A percentile compares a stretch with the other conserved stretches of the same genome.
Conservation (phyloP, 257 asterid species). For the Solanum ossicruentum region DNA sequence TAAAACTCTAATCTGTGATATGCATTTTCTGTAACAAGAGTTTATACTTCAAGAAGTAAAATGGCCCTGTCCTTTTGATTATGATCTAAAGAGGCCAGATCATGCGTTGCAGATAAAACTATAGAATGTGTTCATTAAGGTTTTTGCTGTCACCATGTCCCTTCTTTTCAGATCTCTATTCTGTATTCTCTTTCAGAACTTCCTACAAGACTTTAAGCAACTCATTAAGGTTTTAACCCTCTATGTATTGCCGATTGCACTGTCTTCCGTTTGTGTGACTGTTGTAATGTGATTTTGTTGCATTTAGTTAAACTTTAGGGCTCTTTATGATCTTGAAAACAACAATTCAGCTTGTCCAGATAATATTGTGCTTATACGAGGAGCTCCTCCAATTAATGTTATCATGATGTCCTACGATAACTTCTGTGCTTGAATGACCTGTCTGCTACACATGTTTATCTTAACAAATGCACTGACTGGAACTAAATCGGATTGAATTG, state of each 20-base stretch:
- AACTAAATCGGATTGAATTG: not conserved
- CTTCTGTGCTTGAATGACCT: not conserved
- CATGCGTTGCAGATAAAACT: not conserved
- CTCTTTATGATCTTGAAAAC: not conserved
- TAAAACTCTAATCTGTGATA: not conserved
- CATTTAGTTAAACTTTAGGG: not conserved
- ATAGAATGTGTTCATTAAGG: not conserved
- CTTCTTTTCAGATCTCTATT: not conserved
- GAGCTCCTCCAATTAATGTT: not conserved
- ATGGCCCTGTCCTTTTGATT: not conserved
- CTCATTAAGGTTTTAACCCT: not conserved
- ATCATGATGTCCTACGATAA: not conserved
- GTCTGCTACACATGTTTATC: not conserved
- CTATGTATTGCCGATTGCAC: not conserved
- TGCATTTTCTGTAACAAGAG: not conserved
- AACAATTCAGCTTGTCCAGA: not conserved
- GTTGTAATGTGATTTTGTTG: not conserved
- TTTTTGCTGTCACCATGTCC: not conserved
- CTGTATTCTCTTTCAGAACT: not conserved
- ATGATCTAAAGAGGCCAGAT: not conserved
- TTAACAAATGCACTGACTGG: not conserved
- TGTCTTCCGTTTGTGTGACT: not conserved
- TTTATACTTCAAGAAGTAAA: not conserved
- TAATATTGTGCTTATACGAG: not conserved
- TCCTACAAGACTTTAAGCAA: not conserved